Base-by-base conservation (phyloP, 352 stramenopile genomes). In the Phytophthora tentaculata region DNA sequence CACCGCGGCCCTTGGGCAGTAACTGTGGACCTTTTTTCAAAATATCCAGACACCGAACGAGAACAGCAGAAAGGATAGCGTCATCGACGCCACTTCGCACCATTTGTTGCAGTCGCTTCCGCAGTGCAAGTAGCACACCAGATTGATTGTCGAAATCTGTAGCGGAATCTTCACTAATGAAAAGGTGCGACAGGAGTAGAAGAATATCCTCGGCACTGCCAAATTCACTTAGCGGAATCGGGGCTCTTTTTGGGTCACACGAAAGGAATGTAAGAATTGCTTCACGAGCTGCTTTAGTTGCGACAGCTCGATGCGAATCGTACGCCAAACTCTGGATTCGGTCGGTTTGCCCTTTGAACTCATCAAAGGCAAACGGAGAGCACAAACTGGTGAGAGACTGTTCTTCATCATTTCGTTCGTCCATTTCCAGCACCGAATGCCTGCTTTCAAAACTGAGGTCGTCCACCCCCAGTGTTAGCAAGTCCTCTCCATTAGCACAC, bases 301-400 rank as follows among this genome's bases (percentile, higher is more conserved):
- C 58, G 13, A 89, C 55, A 0, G 86, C 86, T 8, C 79, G 73
- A 61, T 92, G 82, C 0, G 74, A 74, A 24, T 95, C 86, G 53
- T 85, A 84, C 5, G 80, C 80, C 13, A 91, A 73, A 56, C 76
- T 88, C 43, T 92, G 84, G 23, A 88, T 74, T 14, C 86, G 76
- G 48, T 74, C 64, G 9, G 64, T 69, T 64, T 95, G 86, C 1
- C 78, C 80, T 59, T 91, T 91, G 7, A 93, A 61, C 8, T 71
- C 69, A 45, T 95, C 86, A 55, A 81, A 79, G 0, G 71, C 76
- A 52, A 88, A 95, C 44, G 89, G 81, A 3, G 83, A 93, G 23
- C 76, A 79, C 53, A 92, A 91, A 26, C 50, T 73, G n/a, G 76
- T 67, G 23, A 93, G 49, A 3, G 59, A 62, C n/a, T 84, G 79